phyloP scores from a whole-genome alignment of 805 yeast species.

The Zygosaccharomyces lentus region DNA sequence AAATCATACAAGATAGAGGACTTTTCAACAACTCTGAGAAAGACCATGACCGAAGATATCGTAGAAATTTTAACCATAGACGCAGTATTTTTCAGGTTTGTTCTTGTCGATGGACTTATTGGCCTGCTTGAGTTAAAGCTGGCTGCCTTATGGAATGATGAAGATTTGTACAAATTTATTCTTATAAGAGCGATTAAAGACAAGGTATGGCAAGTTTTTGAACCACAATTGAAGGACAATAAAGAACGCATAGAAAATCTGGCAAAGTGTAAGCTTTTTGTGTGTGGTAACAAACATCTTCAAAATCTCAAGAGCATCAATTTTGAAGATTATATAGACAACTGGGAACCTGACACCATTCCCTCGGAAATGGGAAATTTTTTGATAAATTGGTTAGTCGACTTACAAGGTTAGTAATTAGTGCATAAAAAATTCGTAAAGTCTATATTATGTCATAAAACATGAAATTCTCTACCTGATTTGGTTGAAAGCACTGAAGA shows the following conservation, averaged over 20 bases:
- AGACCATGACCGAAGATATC: constrained; percentile 19
- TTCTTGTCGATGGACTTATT: constrained; percentile 26
- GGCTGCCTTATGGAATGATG: constrained; percentile 27
- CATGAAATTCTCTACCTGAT: constrained; percentile 38
- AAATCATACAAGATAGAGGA: constrained; percentile 10
- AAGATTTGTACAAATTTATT: constrained; percentile 25
- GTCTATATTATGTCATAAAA: neutral
- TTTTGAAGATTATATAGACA: constrained; percentile 21
- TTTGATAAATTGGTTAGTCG: constrained; percentile 23
- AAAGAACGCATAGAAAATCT: constrained; percentile 1
- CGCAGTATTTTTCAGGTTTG: constrained; percentile 17
- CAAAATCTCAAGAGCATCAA: constrained; percentile 13
- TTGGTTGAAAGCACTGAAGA: constrained; percentile 72
- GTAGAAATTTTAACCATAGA: constrained; percentile 16
- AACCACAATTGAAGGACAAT: constrained; percentile 3
- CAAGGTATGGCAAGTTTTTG: constrained; percentile 22
- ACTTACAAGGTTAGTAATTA: constrained; percentile 10
- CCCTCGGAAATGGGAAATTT: constrained; percentile 21
- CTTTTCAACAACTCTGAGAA: constrained; percentile 8
- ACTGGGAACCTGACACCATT: constrained; percentile 16
- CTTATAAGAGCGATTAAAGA: constrained; percentile 26
- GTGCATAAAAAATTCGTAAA: neutral
- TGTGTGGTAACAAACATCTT: constrained; percentile 13
- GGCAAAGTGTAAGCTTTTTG: constrained; percentile 17
- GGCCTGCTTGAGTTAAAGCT: constrained; percentile 22